A percentile compares a stretch with the other conserved stretches of the same genome.
Evolutionary conservation across 768 basidiomycete species (phyloP).

Genomic region (Peribolospora baueri): DNA sequence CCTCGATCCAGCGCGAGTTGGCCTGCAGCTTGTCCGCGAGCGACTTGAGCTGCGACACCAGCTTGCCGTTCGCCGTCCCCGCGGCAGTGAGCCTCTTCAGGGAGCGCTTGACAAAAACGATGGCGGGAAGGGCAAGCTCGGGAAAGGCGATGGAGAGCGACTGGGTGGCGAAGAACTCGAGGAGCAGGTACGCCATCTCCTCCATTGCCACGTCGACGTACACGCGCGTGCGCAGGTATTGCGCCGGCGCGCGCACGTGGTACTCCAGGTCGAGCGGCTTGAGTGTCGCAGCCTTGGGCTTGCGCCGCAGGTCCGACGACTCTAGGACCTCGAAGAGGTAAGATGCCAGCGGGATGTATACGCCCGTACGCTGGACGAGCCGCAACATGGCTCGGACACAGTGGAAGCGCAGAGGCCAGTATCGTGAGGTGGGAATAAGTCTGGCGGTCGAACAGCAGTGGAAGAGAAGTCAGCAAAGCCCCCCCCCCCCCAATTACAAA

Average conservation of each 20-base stretch:
- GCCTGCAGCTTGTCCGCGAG: slow-evolving; percentile 73
- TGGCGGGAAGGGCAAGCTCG: slow-evolving; percentile 59
- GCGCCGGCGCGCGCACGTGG: slow-evolving; percentile 60
- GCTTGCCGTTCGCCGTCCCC: slow-evolving; percentile 27
- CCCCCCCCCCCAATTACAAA: too few relatives aligned
- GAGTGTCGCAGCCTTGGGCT: slow-evolving; percentile 60
- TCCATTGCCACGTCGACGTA: slow-evolving; percentile 63
- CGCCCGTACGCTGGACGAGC: slow-evolving; percentile 55
- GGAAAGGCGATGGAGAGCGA: slow-evolving; percentile 82
- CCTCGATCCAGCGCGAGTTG: slow-evolving; percentile 52
- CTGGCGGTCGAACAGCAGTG: slow-evolving; percentile 23
- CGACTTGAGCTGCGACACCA: slow-evolving; percentile 33
- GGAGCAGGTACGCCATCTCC: slow-evolving; percentile 50
- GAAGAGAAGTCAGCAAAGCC: background rate
- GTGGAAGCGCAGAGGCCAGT: slow-evolving; percentile 85
- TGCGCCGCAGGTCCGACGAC: slow-evolving; percentile 40
- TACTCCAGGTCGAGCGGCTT: slow-evolving; percentile 74
- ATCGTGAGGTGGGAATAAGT: slow-evolving; percentile 68
- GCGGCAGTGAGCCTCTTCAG: slow-evolving; percentile 28
- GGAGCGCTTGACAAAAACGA: slow-evolving; percentile 43
- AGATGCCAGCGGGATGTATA: slow-evolving; percentile 66
- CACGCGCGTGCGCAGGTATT: slow-evolving; percentile 67
- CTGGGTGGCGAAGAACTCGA: slow-evolving; percentile 53
- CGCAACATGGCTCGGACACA: slow-evolving; percentile 67
- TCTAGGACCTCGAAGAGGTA: slow-evolving; percentile 68